Evolutionary conservation across 305 asterid genomes (phyloP).

Genomic region (Fraxinus ornus): DNA sequence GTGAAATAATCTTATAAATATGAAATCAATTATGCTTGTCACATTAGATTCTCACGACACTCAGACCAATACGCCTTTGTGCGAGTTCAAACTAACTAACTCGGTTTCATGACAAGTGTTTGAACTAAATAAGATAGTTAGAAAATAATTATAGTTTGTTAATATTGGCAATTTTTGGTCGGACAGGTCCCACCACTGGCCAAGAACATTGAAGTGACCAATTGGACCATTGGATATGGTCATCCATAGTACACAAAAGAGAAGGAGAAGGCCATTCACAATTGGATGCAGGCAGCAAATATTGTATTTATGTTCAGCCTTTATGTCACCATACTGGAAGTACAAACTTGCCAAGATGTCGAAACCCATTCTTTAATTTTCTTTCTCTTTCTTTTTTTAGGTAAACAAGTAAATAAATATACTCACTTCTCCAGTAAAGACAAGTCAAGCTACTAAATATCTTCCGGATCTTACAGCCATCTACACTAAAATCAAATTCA

Average conservation of each 20-base stretch:
- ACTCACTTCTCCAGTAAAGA: not conserved
- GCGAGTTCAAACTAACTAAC: not conserved
- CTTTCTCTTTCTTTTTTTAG: not conserved
- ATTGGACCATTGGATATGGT: slow-evolving; percentile 15
- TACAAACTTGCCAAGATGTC: not conserved
- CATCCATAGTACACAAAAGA: not conserved
- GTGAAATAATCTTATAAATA: not conserved
- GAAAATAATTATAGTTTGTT: not conserved
- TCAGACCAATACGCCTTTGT: not conserved
- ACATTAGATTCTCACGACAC: not conserved
- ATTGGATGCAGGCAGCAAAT: not conserved
- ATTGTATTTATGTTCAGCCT: slow-evolving; percentile 1
- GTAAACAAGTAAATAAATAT: not conserved
- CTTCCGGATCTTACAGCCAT: not conserved
- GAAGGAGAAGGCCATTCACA: not conserved
- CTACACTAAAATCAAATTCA: not conserved
- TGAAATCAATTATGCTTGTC: not conserved
- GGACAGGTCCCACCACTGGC: slow-evolving; percentile 27
- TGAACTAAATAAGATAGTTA: not conserved
- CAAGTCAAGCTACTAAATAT: not conserved
- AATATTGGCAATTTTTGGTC: slow-evolving; percentile 28
- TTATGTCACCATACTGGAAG: slow-evolving; percentile 17
- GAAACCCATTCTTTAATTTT: not conserved
- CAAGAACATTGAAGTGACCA: slow-evolving; percentile 27
- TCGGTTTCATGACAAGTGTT: not conserved